phyloP scores from a whole-genome alignment of 2,329 filamentous ascomycete species.

The Pseudogymnoascus sp. region DNA sequence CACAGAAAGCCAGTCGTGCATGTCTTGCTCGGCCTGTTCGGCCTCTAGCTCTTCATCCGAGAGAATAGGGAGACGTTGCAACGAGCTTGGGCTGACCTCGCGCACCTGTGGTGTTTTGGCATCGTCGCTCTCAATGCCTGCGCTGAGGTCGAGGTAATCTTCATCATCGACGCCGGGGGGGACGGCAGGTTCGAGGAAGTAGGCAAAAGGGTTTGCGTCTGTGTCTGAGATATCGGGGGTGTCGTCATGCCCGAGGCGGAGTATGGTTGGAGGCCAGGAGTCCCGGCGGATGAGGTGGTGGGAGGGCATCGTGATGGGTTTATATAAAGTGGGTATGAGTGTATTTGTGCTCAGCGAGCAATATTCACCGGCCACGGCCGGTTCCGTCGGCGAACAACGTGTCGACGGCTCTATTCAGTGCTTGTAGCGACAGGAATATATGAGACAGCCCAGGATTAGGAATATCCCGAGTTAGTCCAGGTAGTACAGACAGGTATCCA shows the following conservation, averaged over 20 bases:
- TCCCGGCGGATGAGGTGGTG: conserved; percentile 25
- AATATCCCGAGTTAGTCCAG: neutral
- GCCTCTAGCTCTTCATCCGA: neutral
- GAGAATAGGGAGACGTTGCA: conserved; percentile 12
- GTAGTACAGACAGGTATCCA: neutral
- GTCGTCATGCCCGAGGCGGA: conserved; percentile 17
- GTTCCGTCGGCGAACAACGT: neutral
- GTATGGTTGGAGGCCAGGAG: conserved; percentile 29
- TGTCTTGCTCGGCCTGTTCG: neutral
- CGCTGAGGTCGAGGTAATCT: conserved; percentile 25
- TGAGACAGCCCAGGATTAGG: neutral
- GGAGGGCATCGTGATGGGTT: conserved; percentile 21
- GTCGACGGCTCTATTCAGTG: neutral
- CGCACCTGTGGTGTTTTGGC: conserved; percentile 20
- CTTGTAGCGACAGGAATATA: neutral
- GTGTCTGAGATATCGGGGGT: conserved; percentile 17
- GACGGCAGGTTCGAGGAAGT: conserved; percentile 24
- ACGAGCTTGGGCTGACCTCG: conserved; percentile 23
- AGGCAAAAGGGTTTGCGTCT: conserved; percentile 28
- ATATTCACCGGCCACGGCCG: neutral
- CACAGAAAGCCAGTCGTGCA: conserved; percentile 1
- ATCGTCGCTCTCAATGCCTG: conserved; percentile 25
- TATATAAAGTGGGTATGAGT: neutral
- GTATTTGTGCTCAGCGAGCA: neutral
- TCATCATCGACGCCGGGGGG: conserved; percentile 25